These are phyloP conservation scores for Yamadazyma atmosphaerica DNA, from an alignment of 1,139 yeast species.

Conservation along the genomic window DNA sequence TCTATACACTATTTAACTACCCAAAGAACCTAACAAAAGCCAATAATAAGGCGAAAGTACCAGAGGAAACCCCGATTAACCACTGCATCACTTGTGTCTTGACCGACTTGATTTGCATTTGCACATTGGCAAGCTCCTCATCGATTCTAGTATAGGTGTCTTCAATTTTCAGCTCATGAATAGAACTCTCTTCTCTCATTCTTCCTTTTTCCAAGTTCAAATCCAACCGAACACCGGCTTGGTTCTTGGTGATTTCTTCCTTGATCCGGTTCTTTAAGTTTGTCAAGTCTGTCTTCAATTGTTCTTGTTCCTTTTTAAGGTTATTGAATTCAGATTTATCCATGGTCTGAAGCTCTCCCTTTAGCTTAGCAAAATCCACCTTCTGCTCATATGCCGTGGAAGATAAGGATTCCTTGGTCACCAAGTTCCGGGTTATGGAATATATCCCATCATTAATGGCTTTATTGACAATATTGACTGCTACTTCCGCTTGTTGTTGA, in stretches of 20 bases:
- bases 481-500: conserved; percentile 75
- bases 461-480: conserved; percentile 70
- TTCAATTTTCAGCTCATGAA: conserved; percentile 88
- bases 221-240: conserved; percentile 88
- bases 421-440: conserved; percentile 72
- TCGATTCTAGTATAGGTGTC: conserved; percentile 95
- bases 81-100: conserved; percentile 97
- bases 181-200: conserved; percentile 89
- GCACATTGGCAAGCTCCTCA: conserved; percentile 92
- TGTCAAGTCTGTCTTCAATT: conserved; percentile 80
- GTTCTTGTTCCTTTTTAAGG: conserved; percentile 84
- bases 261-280: conserved; percentile 79
- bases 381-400: conserved; percentile 92
- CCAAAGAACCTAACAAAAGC: conserved; percentile 88
- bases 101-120: conserved; percentile 90
- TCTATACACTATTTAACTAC: conserved; percentile 24
- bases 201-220: conserved; percentile 92
- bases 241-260: conserved; percentile 89
- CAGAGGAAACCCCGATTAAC: conserved; percentile 97
- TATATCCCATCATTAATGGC: conserved; percentile 83
- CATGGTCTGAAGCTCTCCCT: conserved; percentile 85
- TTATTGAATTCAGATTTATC: conserved; percentile 85
- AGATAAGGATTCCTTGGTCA: conserved; percentile 76
- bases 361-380: conserved; percentile 91
- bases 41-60: conserved; percentile 90